Percentiles rank a stretch among this genome's conserved stretches.
phyloP scores from a whole-genome alignment of 805 yeast species.

The Myxozyma sirexii region DNA sequence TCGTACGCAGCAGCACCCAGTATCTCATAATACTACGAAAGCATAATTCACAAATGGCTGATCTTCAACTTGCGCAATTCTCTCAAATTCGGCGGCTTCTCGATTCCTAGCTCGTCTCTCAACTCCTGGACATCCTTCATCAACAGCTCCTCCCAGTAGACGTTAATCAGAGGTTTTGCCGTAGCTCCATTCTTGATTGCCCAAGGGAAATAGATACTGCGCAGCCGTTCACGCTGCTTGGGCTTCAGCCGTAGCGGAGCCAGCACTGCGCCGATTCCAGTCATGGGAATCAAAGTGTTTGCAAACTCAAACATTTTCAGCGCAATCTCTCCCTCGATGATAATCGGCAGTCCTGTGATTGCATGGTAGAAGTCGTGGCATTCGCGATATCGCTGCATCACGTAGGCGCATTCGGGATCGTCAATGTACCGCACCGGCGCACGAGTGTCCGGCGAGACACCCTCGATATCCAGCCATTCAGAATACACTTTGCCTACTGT shows the following conservation, averaged over 20 bases:
- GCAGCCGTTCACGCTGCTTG: conserved; percentile 63
- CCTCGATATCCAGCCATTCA: conserved; percentile 80
- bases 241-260: conserved; percentile 78
- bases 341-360: conserved; percentile 83
- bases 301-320: conserved; percentile 84
- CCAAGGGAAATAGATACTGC: conserved; percentile 83
- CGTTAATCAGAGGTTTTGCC: conserved; percentile 77
- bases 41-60: conserved; percentile 2
- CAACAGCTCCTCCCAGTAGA: conserved; percentile 87
- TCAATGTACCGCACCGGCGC: conserved; percentile 85
- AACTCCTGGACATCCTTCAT: conserved; percentile 73
- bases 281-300: conserved; percentile 92
- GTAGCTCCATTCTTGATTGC: conserved; percentile 72
- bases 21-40: too few relatives aligned
- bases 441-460: conserved; percentile 91
- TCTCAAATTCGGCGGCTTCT: conserved; percentile 78
- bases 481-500: conserved; percentile 81
- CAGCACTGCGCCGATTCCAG: conserved; percentile 86
- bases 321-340: conserved; percentile 93
- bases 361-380: conserved; percentile 98
- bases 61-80: conserved; percentile 47
- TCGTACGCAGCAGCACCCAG: too few relatives aligned
- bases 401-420: conserved; percentile 86
- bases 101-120: conserved; percentile 70
- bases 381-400: conserved; percentile 92